Conservation (phyloP, 345 rosid species). For the Raphanus sativus region DNA sequence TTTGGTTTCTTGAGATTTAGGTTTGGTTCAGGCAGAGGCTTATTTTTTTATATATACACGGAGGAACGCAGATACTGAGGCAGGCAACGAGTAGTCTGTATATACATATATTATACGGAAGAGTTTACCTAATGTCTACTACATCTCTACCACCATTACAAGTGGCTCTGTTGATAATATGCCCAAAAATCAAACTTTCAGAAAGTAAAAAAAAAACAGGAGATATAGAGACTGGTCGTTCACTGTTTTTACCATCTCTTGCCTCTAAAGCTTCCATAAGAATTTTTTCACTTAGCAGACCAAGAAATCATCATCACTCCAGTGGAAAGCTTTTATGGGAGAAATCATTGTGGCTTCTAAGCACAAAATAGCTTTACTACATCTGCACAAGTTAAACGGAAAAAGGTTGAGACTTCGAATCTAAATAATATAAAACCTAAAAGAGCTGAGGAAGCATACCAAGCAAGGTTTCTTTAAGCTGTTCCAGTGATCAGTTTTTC, state of each 20-base stretch:
- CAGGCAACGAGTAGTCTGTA: not conserved
- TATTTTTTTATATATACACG: not conserved
- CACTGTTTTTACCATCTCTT: slow-evolving; percentile 6
- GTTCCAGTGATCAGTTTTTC: slow-evolving; percentile 92
- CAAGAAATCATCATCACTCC: not conserved
- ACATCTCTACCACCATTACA: slow-evolving; percentile 27
- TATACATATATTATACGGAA: not conserved
- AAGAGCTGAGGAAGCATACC: slow-evolving; percentile 21
- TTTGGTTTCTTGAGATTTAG: too few relatives aligned
- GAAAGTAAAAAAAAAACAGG: not conserved
- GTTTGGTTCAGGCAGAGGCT: too few relatives aligned
- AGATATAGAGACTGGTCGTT: not conserved
- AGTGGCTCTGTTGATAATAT: slow-evolving; percentile 8
- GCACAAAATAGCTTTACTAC: slow-evolving; percentile 11
- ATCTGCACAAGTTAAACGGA: slow-evolving; percentile 7
- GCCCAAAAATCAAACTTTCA: not conserved
- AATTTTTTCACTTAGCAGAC: not conserved
- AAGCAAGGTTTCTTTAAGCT: slow-evolving; percentile 46
- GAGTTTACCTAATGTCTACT: slow-evolving; percentile 30
- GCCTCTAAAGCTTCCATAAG: slow-evolving; percentile 19
- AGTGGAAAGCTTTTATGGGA: slow-evolving; percentile 10
- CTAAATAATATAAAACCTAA: not conserved
- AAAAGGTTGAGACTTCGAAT: slow-evolving; percentile 1
- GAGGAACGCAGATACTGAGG: not conserved
- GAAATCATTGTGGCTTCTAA: slow-evolving; percentile 4